Evolutionary conservation across 768 basidiomycete genomes (phyloP).

Genomic region (Agaricus subrufescens): DNA sequence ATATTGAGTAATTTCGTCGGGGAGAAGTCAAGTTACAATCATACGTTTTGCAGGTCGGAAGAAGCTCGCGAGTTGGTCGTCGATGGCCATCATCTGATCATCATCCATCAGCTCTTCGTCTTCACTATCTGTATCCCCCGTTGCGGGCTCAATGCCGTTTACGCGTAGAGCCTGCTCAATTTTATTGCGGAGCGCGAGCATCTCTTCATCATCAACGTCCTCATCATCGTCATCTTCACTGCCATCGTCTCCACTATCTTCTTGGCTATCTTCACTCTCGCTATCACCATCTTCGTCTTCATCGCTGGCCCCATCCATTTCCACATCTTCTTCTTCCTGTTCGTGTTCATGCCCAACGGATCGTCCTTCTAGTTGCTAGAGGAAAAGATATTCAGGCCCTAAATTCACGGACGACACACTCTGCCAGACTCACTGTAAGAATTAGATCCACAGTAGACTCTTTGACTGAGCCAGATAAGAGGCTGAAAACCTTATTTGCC

Average conservation of each 20-base stretch:
- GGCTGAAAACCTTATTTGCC: conserved; percentile 75
- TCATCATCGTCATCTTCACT: conserved; percentile 38
- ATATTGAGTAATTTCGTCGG: neutral
- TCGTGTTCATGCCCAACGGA: conserved; percentile 42
- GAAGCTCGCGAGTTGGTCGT: conserved; percentile 85
- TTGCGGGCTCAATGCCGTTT: conserved; percentile 52
- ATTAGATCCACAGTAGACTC: conserved; percentile 77
- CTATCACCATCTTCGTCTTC: conserved; percentile 33
- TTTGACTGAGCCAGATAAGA: conserved; percentile 62
- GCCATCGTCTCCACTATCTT: conserved; percentile 28
- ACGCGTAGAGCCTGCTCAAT: conserved; percentile 59
- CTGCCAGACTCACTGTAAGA: conserved; percentile 55
- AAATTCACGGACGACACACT: neutral
- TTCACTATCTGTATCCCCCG: conserved; percentile 52
- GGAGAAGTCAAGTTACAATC: conserved; percentile 10
- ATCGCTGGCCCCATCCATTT: conserved; percentile 28
- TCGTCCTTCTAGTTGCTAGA: conserved; percentile 79
- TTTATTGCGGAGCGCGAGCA: conserved; percentile 58
- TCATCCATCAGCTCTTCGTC: conserved; percentile 85
- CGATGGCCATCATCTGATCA: conserved; percentile 97
- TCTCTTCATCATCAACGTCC: conserved; percentile 33
- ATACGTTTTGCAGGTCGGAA: conserved; percentile 74
- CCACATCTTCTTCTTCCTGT: conserved; percentile 29
- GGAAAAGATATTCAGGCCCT: neutral
- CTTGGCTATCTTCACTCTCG: conserved; percentile 25